Base-by-base conservation (phyloP, 2,329 filamentous ascomycete genomes). In the Hypoxylon sp. region DNA sequence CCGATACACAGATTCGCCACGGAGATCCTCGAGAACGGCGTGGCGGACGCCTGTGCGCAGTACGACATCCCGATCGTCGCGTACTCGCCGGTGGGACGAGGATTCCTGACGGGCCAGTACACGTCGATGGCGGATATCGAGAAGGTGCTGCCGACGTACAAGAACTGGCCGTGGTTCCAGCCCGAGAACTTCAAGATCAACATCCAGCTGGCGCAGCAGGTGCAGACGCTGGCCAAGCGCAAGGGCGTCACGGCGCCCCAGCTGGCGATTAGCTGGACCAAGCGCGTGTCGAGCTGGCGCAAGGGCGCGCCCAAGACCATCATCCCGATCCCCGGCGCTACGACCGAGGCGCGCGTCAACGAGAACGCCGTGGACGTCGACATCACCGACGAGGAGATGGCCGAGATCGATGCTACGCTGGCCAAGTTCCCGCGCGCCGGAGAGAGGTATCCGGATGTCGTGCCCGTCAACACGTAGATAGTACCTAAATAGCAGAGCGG, bases 31-130 rank as follows among this genome's bases (percentile, higher is more conserved):
- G 49, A 71, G 10, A 73, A 76, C 52, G 73, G 74, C 15, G 70
- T 76, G n/a, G 72, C 72, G 6, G 72, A 64, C 57, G 82, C 85
- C 0, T 90, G 87, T 71, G 82, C 80, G 0, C 83, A 94, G 73
- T 76, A 90, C 47, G 79, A 82, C 48, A 92, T 94, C 62, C 88
- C 90, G 0, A 79, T 94, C 49, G 77, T 92, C 34, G 90, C 89
- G 0, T 94, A 93, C 77, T 89, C 89, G 46, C 91, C 91, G 0
- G 80, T 93, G 0, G 88, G 90, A 5, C 66, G 72, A 1, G 86
- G 86, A 0, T 83, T 89, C 77, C 74, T 89, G 59, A 84, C 84
- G 0, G 85, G 85, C 0, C 73, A 82, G 65, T 79, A 86, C 70
- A 83, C 80, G 71, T 79, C 74, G 6, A 65, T 70, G 1, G 80